Base-by-base conservation (phyloP, 2,329 filamentous ascomycete genomes). In the Ramularia endophylla region DNA sequence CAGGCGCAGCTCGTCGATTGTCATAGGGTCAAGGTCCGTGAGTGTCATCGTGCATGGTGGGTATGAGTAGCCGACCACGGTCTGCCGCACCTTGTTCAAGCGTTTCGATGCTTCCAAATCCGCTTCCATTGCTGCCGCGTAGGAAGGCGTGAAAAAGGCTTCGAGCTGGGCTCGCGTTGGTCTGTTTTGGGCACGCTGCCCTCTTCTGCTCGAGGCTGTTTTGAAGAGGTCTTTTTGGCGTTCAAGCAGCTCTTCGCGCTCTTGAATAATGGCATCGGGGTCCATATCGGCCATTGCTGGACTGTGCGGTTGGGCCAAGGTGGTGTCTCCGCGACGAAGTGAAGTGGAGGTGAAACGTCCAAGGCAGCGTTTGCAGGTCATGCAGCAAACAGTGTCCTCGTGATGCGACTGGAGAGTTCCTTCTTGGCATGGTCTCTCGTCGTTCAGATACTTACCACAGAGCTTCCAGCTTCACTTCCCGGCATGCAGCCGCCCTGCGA, bases 21-120 rank as follows among this genome's bases (percentile, higher is more conserved):
- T 32, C 27, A 56, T 52, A 9, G 41, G 41, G 7, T 31, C 39
- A 8, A 57, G 46, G 4, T 50, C 22, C 1, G 33, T 20, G 16
- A 54, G 35, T 19, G 50, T 41, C 3, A 17, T 36, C 8, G 32
- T 43, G 33, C 40, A 55, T 16, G 55, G 52, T 17, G 52, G 45
- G 32, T 57, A 56, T 6, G 51, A 38, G 15, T 51, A 34, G 8
- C 37, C 32, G 20, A 54, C 43, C 37, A 46, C 35, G 6, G 41
- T 35, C 27, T 43, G 40, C 18, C 29, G 15, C 12, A 41, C 25
- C 8, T 16, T 2, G 13, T 12, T 18, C 13, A 12, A 5, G n/a
- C 12, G 9, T 16, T 28, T 27, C n/a, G 19, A 22, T 9, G 8
- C n/a, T 13, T 11, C n/a, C n/a, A n/a, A n/a, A n/a, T n/a, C 17